phyloP scores from a whole-genome alignment of 768 basidiomycete genomes.

The Galerina sulciceps region DNA sequence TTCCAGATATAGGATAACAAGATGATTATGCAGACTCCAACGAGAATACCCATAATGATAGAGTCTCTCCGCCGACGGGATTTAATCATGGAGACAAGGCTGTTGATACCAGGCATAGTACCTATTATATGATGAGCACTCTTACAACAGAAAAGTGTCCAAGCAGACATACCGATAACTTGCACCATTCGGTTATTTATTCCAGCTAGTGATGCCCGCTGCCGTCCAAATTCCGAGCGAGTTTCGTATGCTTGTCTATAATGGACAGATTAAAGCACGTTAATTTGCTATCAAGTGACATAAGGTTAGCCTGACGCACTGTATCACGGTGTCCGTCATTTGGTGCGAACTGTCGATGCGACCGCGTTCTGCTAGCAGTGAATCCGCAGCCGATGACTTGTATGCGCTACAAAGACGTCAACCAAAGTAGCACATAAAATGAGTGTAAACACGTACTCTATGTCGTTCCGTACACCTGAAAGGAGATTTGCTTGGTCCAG shows the following conservation, averaged over 20 bases:
- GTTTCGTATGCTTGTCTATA: slow-evolving; percentile 96
- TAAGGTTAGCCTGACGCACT: slow-evolving; percentile 51
- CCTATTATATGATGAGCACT: slow-evolving; percentile 41
- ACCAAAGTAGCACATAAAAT: neutral
- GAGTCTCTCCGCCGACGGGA: slow-evolving; percentile 88
- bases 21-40: slow-evolving; percentile 79
- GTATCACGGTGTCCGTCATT: slow-evolving; percentile 92
- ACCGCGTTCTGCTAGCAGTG: slow-evolving; percentile 84
- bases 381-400: slow-evolving; percentile 87
- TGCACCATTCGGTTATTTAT: slow-evolving; percentile 86
- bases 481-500: slow-evolving; percentile 88
- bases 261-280: neutral
- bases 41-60: slow-evolving; percentile 85
- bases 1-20: slow-evolving; percentile 54
- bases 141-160: neutral
- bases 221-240: slow-evolving; percentile 87
- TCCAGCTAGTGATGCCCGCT: slow-evolving; percentile 72
- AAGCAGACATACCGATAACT: slow-evolving; percentile 69
- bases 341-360: slow-evolving; percentile 91
- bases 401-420: slow-evolving; percentile 64
- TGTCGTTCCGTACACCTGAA: slow-evolving; percentile 91
- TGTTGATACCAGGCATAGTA: slow-evolving; percentile 94
- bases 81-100: slow-evolving; percentile 90
- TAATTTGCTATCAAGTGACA: slow-evolving; percentile 4
- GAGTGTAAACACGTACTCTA: slow-evolving; percentile 65